Percentiles rank a stretch among this genome's conserved stretches.
phyloP scores from a whole-genome alignment of 176 grass and related monocot genomes.

The Typha latifolia region DNA sequence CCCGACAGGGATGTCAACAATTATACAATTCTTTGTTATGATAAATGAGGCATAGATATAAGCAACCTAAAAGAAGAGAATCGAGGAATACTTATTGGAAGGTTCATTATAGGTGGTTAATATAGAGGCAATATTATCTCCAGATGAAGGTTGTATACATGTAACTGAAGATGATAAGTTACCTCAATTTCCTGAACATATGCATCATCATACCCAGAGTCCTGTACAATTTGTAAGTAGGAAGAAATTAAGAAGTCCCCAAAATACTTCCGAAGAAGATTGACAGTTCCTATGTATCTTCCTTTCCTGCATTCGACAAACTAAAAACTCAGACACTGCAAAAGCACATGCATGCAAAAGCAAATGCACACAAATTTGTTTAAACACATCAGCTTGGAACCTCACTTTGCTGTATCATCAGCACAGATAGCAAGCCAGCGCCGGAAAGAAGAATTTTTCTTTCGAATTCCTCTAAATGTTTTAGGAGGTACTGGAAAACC shows the following conservation, averaged over 20 bases:
- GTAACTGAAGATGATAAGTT: background rate
- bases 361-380: constrained; percentile 10
- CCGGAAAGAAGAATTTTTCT: constrained; percentile 61
- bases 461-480: constrained; percentile 80
- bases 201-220: constrained; percentile 62
- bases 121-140: constrained; percentile 10
- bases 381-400: constrained; percentile 7
- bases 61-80: background rate
- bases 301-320: constrained; percentile 54
- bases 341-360: constrained; percentile 1
- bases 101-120: too few relatives aligned
- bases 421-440: constrained; percentile 79
- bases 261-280: constrained; percentile 85
- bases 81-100: too few relatives aligned
- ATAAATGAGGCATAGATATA: too few relatives aligned
- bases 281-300: constrained; percentile 49
- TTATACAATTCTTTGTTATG: too few relatives aligned
- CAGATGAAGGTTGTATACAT: constrained; percentile 1
- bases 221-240: constrained; percentile 59
- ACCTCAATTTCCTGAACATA: constrained; percentile 84
- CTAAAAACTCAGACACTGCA: constrained; percentile 18
- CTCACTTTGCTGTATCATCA: constrained; percentile 79
- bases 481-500: constrained; percentile 50
- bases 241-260: constrained; percentile 88
- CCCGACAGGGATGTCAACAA: too few relatives aligned